These are phyloP conservation scores for Nicotiana paniculata DNA, from an alignment of 257 asterid species.

Conservation along the genomic window DNA sequence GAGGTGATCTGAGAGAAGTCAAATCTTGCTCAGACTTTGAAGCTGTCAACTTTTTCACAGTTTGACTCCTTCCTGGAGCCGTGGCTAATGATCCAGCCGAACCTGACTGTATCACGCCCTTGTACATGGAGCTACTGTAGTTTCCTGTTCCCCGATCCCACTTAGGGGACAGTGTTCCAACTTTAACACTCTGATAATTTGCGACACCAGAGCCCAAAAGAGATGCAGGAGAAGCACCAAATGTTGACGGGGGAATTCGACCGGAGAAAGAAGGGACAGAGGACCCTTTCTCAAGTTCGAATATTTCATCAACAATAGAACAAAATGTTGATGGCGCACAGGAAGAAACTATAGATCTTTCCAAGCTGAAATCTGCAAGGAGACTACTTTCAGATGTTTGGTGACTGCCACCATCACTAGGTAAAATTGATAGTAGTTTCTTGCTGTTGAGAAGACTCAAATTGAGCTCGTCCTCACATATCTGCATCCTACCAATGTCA, in stretches of 20 bases:
- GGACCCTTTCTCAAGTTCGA: conserved; percentile 90
- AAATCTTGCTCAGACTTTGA: conserved; percentile 94
- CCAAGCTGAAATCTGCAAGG: conserved; percentile 38
- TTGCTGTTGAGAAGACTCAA: conserved; percentile 66
- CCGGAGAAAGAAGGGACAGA: conserved; percentile 28
- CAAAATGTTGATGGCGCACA: conserved; percentile 47
- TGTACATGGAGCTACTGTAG: conserved; percentile 23
- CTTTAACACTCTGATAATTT: conserved; percentile 39
- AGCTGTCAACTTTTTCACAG: conserved; percentile 43
- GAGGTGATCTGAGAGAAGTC: conserved; percentile 58
- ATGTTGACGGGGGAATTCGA: conserved; percentile 41
- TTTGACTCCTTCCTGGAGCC: conserved; percentile 44
- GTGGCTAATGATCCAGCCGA: conserved; percentile 49
- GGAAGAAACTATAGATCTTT: conserved; percentile 43
- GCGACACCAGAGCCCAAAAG: conserved; percentile 45
- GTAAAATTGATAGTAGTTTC: conserved; percentile 39
- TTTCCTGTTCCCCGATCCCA: conserved; percentile 59
- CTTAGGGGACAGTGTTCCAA: conserved; percentile 54
- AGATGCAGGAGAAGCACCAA: conserved; percentile 46
- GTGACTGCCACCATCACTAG: conserved; percentile 27
- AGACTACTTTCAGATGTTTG: conserved; percentile 45
- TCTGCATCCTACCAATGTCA: conserved; percentile 72
- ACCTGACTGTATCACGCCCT: conserved; percentile 53
- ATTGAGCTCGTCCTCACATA: conserved; percentile 74
- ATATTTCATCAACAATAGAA: conserved; percentile 87